phyloP scores from a whole-genome alignment of 108 stramenopile genomes.

The Cyclotella sp. region DNA sequence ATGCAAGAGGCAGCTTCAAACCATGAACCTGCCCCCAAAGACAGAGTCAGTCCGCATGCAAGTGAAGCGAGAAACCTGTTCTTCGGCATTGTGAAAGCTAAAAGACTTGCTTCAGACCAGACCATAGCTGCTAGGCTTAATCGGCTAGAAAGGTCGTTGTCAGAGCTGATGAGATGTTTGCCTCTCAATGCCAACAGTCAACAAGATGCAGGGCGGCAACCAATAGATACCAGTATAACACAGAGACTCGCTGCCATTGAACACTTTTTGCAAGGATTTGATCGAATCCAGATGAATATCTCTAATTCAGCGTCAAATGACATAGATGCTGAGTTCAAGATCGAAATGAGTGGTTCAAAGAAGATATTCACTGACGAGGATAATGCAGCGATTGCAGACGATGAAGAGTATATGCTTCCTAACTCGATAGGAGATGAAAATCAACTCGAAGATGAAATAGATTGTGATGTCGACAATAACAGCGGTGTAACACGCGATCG shows the following conservation, averaged over 20 bases:
- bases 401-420: background rate
- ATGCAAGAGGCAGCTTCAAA: too few relatives aligned
- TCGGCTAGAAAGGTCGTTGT: slow-evolving; percentile 26
- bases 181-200: background rate
- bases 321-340: background rate
- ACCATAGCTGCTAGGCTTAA: slow-evolving; percentile 27
- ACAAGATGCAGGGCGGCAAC: background rate
- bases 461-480: background rate
- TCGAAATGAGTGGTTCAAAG: too few relatives aligned
- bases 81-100: background rate
- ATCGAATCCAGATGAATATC: background rate
- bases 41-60: too few relatives aligned
- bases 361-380: too few relatives aligned
- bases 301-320: background rate
- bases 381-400: too few relatives aligned
- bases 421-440: background rate
- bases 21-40: too few relatives aligned
- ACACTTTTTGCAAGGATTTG: slow-evolving; percentile 33
- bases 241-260: slow-evolving; percentile 14
- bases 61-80: background rate
- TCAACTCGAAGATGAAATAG: background rate
- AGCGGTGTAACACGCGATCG: background rate
- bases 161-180: background rate
- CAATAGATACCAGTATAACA: background rate
- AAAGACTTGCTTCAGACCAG: slow-evolving; percentile 5